Evolutionary conservation across 2,329 filamentous ascomycete species (phyloP), one percentile per base, ranked within the genome.

Genomic region (Colletotrichum plurivorum): DNA sequence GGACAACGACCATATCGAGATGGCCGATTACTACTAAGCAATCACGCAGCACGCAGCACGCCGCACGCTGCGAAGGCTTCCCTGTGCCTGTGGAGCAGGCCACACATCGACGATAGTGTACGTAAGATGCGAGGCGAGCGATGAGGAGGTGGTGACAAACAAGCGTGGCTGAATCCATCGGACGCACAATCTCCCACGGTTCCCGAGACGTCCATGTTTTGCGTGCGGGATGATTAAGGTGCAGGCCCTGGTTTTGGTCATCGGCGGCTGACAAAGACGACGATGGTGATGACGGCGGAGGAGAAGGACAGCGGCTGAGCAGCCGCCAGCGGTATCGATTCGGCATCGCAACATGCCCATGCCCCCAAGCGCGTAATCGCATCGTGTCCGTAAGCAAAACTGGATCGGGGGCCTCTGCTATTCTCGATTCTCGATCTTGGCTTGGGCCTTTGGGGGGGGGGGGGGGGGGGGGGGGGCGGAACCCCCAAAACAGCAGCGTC

Each of bases 231-330:
- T 36, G 31, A 36, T 9, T 36, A 36, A 36, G 31, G 31, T 36
- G 31, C 31, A 10, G 31, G 31, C 8, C 31, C 31, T 4, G 31
- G 31, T 9, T 10, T 36, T 36, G 43, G 12, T 10, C 31, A 20
- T 62, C 41, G 46, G 27, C 57, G 57, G 61, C 54, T 69, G 61
- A 66, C 55, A 65, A 69, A 69, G 61, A 27, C 18, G 16, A 16
- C 18, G 58, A 25, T 39, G 31, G 49, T 36, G 8, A 36, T 36
- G 31, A 36, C 31, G 31, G 31, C 31, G 31, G 6, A 36, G 16
- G 43, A 39, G 25, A 31, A 36, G 16, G 43, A 39, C 18, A 31
- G 60, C 39, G 39, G 60, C 53, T 57, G 60, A 53, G 60, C 27
- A 57, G 36, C 55, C 22, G 39, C 22, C 27, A 57, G 31, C 31